Percentiles rank a stretch among this genome's conserved stretches.
These are phyloP conservation scores for Danielozyma ontarioensis DNA, from an alignment of 805 yeast species.

Conservation along the genomic window DNA sequence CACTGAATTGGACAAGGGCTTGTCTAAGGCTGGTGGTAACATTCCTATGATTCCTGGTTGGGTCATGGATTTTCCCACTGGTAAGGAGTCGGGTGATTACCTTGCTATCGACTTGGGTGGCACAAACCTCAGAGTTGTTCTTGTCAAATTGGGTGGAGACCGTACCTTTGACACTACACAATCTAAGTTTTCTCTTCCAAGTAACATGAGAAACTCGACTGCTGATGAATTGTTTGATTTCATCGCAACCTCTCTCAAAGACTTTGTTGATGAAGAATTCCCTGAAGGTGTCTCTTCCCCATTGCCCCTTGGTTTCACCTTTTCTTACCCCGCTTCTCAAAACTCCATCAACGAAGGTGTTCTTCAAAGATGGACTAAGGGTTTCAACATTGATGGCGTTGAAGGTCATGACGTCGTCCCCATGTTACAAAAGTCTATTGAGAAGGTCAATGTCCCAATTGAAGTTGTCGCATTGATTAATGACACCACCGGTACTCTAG, in stretches of 20 bases:
- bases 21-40: conserved; percentile 69
- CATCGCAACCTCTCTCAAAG: conserved; percentile 75
- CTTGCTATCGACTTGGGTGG: conserved; percentile 97
- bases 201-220: conserved; percentile 68
- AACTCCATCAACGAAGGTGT: conserved; percentile 77
- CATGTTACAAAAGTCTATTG: conserved; percentile 74
- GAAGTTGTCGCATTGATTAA: conserved; percentile 88
- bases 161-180: conserved; percentile 82
- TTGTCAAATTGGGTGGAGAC: conserved; percentile 78
- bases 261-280: conserved; percentile 61
- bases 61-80: conserved; percentile 93
- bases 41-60: conserved; percentile 97
- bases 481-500: conserved; percentile 96
- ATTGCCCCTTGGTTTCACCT: conserved; percentile 86
- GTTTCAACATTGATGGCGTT: conserved; percentile 87
- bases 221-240: conserved; percentile 77
- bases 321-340: conserved; percentile 88
- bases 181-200: conserved; percentile 79
- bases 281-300: conserved; percentile 59
- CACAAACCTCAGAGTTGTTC: conserved; percentile 89
- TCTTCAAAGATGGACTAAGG: conserved; percentile 96
- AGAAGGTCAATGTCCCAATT: conserved; percentile 64
- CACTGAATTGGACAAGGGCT: conserved; percentile 75
- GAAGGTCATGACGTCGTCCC: conserved; percentile 95
- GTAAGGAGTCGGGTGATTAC: conserved; percentile 83